These are phyloP conservation scores for Skeletonema costatum DNA, from an alignment of 108 stramenopile genomes.

Conservation along the genomic window DNA sequence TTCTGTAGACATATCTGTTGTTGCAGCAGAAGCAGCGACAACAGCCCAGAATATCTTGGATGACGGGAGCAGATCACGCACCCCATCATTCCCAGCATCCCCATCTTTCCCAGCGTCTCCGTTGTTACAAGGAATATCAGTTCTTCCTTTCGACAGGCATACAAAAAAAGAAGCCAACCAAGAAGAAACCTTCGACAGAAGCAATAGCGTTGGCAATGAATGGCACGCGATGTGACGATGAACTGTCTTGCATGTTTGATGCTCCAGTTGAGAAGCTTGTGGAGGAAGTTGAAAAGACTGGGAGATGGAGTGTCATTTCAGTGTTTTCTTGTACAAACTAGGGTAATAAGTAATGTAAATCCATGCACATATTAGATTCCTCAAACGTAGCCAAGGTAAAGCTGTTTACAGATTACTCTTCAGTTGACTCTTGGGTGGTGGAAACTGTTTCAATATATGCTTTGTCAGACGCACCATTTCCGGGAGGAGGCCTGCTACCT, in stretches of 20 bases:
- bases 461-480: conserved; percentile 58
- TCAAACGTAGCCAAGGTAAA: background rate
- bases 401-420: background rate
- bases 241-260: conserved; percentile 73
- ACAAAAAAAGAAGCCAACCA: conserved; percentile 16
- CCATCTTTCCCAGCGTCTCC: conserved; percentile 6
- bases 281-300: conserved; percentile 44
- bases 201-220: conserved; percentile 66
- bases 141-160: background rate
- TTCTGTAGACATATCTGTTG: background rate
- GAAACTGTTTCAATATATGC: conserved; percentile 51
- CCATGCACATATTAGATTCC: background rate
- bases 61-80: conserved; percentile 3
- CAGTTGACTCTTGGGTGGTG: conserved; percentile 31
- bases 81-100: conserved; percentile 4
- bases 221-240: conserved; percentile 82
- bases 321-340: conserved; percentile 24
- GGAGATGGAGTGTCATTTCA: conserved; percentile 46
- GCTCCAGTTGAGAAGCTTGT: conserved; percentile 63
- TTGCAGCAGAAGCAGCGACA: conserved; percentile 21
- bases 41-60: background rate
- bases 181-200: conserved; percentile 24
- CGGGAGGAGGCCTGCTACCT: conserved; percentile 74
- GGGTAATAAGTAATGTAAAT: background rate
- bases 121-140: background rate